These are phyloP conservation scores for Pythium dissotocum DNA, from an alignment of 352 stramenopile genomes.

Conservation along the genomic window DNA sequence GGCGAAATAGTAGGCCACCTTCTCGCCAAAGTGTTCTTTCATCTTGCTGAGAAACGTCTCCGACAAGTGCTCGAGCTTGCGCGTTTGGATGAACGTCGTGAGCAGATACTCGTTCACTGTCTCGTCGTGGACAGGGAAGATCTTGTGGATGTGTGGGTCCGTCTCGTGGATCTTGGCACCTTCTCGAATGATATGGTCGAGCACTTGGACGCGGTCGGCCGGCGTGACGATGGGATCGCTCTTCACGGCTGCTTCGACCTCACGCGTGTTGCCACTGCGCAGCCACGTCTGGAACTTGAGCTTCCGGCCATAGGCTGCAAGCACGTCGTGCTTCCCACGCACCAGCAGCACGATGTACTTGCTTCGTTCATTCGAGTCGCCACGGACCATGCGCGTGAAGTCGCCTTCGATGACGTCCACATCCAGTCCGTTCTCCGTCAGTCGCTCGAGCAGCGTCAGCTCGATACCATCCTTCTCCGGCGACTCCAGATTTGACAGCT, in stretches of 20 bases:
- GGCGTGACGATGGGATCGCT: constrained; percentile 63
- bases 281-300: constrained; percentile 80
- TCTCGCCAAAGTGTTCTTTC: constrained; percentile 81
- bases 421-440: constrained; percentile 64
- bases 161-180: constrained; percentile 59
- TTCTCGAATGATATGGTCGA: constrained; percentile 82
- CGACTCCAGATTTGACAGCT: constrained; percentile 17
- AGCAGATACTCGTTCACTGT: constrained; percentile 72
- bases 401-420: constrained; percentile 76
- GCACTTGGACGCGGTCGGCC: constrained; percentile 78
- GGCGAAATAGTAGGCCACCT: constrained; percentile 85
- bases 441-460: constrained; percentile 50
- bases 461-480: constrained; percentile 42
- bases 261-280: constrained; percentile 67
- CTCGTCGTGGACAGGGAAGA: constrained; percentile 82
- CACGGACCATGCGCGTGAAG: constrained; percentile 47
- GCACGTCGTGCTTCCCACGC: constrained; percentile 62
- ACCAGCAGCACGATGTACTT: constrained; percentile 79
- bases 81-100: constrained; percentile 66
- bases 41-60: constrained; percentile 59
- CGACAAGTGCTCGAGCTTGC: constrained; percentile 67
- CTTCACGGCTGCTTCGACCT: constrained; percentile 64
- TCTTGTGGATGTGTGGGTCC: constrained; percentile 56
- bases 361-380: constrained; percentile 34
- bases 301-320: constrained; percentile 55